Evolutionary conservation across 108 stramenopile species (phyloP).

Genomic region (Discostella pseudostelligera): DNA sequence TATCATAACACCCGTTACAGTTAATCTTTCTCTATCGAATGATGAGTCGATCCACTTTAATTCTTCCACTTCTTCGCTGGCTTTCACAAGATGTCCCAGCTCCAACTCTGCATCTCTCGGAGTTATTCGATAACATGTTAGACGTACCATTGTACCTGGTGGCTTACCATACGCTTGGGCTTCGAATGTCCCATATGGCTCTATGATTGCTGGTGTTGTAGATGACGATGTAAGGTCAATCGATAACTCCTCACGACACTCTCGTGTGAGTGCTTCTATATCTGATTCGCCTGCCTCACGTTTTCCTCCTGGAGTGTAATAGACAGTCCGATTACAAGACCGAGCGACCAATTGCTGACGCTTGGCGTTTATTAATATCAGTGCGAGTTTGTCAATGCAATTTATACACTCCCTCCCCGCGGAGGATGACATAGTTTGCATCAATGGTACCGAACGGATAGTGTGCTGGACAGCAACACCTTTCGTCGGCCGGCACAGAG

Average conservation of each 20-base stretch:
- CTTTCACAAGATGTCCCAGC: conserved; percentile 32
- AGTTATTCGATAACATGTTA: conserved; percentile 45
- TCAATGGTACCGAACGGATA: not conserved
- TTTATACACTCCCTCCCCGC: not conserved
- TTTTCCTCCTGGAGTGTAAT: conserved; percentile 60
- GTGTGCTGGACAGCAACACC: too few relatives aligned
- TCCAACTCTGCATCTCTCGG: conserved; percentile 46
- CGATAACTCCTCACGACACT: conserved; percentile 57
- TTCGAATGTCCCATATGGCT: conserved; percentile 49
- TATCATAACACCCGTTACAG: conserved; percentile 51
- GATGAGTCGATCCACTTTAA: conserved; percentile 52
- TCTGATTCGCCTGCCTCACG: conserved; percentile 52
- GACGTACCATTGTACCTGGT: conserved; percentile 51
- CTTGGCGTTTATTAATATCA: conserved; percentile 43
- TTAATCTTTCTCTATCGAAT: conserved; percentile 44
- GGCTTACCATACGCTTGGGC: conserved; percentile 61
- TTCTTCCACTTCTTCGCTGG: conserved; percentile 55
- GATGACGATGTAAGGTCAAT: conserved; percentile 38
- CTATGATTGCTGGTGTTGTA: conserved; percentile 28
- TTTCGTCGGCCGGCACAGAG: too few relatives aligned
- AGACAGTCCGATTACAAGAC: conserved; percentile 45
- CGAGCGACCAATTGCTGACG: conserved; percentile 54
- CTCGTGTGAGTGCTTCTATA: conserved; percentile 42
- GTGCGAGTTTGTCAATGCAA: conserved; percentile 53
- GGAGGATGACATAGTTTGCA: not conserved